phyloP scores from a whole-genome alignment of 2,329 filamentous ascomycete genomes.

The Alternaria gansuensis region DNA sequence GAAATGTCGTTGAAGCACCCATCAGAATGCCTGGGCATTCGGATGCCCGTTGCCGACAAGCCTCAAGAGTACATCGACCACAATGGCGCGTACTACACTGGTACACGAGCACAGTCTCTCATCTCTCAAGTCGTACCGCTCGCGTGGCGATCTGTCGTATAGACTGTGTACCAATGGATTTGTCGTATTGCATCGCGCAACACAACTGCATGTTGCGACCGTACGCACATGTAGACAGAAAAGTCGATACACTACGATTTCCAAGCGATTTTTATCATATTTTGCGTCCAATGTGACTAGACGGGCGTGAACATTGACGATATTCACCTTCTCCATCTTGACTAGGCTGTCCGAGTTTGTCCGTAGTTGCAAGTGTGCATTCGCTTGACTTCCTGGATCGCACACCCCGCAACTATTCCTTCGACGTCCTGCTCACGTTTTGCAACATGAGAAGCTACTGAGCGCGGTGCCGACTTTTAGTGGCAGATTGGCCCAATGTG shows the following conservation, averaged over 20 bases:
- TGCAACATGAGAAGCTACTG: conserved; percentile 8
- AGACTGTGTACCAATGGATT: conserved; percentile 1
- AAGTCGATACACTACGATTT: neutral
- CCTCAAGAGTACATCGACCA: conserved; percentile 1
- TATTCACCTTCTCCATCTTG: conserved; percentile 2
- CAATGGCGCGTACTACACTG: conserved; percentile 1
- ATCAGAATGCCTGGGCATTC: neutral
- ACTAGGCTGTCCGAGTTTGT: conserved; percentile 8
- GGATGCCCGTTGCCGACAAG: neutral
- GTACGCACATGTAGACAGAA: neutral
- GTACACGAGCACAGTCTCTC: neutral
- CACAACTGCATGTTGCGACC: neutral
- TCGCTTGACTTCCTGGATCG: conserved; percentile 4
- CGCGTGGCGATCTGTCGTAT: conserved; percentile 15
- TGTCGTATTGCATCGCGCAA: conserved; percentile 1
- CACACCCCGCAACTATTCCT: conserved; percentile 1
- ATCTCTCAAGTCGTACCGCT: conserved; percentile 4
- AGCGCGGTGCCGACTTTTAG: conserved; percentile 12
- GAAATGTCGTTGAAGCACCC: neutral
- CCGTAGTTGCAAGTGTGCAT: conserved; percentile 14
- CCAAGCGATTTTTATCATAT: neutral
- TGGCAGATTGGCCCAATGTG: conserved; percentile 24
- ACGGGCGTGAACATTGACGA: neutral
- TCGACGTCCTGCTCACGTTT: conserved; percentile 5
- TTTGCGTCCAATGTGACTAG: conserved; percentile 3